phyloP scores from a whole-genome alignment of 176 grass and related monocot species.

The Ensete ventricosum region DNA sequence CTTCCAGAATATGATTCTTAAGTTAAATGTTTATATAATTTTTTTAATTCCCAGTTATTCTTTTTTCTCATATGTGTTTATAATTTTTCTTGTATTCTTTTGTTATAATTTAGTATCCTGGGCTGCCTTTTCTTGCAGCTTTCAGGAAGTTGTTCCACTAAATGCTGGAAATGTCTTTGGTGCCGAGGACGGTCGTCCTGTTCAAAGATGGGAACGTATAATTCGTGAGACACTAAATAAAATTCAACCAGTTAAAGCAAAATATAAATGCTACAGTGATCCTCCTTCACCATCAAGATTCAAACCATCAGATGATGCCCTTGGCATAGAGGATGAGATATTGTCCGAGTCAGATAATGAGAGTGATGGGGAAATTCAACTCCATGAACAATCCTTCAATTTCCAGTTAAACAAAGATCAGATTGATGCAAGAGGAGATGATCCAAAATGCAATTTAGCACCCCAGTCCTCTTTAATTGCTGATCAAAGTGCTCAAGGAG shows the following conservation, averaged over 20 bases:
- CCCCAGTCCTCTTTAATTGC: not conserved
- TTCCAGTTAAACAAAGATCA: slow-evolving; percentile 24
- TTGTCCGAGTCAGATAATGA: slow-evolving; percentile 57
- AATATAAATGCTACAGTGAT: slow-evolving; percentile 82
- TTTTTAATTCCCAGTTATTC: not conserved
- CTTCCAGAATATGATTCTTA: not conserved
- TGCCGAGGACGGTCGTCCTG: slow-evolving; percentile 72
- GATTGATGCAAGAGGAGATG: slow-evolving; percentile 5
- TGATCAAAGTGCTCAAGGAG: not conserved
- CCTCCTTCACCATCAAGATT: slow-evolving; percentile 89
- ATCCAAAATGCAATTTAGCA: not conserved
- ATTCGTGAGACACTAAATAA: slow-evolving; percentile 88
- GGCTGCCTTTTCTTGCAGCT: slow-evolving; percentile 32
- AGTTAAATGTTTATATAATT: not conserved
- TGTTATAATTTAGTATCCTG: not conserved
- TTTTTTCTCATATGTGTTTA: not conserved
- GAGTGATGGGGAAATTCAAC: slow-evolving; percentile 46
- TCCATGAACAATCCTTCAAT: slow-evolving; percentile 27
- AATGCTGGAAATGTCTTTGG: slow-evolving; percentile 98
- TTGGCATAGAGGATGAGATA: slow-evolving; percentile 48
- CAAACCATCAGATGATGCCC: slow-evolving; percentile 56
- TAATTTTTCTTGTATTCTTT: no score
- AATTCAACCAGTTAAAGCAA: slow-evolving; percentile 57
- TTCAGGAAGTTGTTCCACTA: slow-evolving; percentile 98
- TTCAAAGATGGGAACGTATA: slow-evolving; percentile 63